phyloP scores from a whole-genome alignment of 208 protist species.

The Trypanosomatidae sp. region DNA sequence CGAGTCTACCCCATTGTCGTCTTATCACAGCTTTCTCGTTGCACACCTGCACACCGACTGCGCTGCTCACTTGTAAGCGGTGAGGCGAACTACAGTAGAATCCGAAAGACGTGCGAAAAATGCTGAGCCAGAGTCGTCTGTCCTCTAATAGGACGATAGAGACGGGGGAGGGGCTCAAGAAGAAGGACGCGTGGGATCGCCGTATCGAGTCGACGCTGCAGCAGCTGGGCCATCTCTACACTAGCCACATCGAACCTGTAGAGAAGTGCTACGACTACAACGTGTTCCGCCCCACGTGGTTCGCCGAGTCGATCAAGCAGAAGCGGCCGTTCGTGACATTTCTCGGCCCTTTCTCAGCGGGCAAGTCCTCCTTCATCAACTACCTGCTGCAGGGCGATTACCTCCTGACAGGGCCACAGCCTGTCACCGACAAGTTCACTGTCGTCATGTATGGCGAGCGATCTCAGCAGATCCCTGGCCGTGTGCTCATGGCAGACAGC shows the following conservation, averaged over 20 bases:
- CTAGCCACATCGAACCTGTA: slow-evolving; percentile 58
- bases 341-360: slow-evolving; percentile 86
- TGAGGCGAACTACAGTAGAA: neutral
- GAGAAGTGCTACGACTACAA: slow-evolving; percentile 74
- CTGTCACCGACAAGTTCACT: slow-evolving; percentile 95
- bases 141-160: neutral
- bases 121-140: neutral
- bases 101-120: neutral
- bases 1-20: neutral
- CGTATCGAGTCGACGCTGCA: slow-evolving; percentile 58
- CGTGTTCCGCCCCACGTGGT: slow-evolving; percentile 59
- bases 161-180: slow-evolving; percentile 2
- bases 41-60: neutral
- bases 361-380: slow-evolving; percentile 96
- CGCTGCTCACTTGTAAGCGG: neutral
- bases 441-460: slow-evolving; percentile 92
- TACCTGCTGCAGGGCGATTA: slow-evolving; percentile 87
- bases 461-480: slow-evolving; percentile 81
- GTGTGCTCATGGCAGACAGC: slow-evolving; percentile 81
- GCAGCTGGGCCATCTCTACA: slow-evolving; percentile 57
- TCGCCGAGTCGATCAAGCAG: slow-evolving; percentile 72
- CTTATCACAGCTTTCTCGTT: neutral
- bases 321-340: slow-evolving; percentile 84
- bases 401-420: slow-evolving; percentile 93
- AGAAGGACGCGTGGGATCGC: slow-evolving; percentile 61